Base-by-base conservation (phyloP, 148 eudicot genomes). In the Rhododendron henanense region DNA sequence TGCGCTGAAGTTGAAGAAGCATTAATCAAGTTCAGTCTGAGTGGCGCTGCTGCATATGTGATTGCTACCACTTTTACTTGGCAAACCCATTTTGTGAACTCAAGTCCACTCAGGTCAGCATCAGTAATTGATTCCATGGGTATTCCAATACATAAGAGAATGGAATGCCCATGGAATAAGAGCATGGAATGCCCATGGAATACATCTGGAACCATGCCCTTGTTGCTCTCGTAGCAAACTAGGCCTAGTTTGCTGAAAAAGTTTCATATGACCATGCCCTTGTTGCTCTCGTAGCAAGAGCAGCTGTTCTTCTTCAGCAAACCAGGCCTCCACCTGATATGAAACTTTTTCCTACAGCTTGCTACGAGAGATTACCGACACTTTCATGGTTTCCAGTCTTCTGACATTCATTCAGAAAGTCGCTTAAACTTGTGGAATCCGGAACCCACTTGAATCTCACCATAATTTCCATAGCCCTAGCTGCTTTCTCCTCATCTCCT, bases 381-480 rank as follows among this genome's bases (percentile, higher is more conserved):
- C 65, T 83, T 79, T 86, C 86, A 57, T 69, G 51, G 71, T 76
- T 69, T 73, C 39, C 87, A 35, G 79, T 87, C 47, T 73, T 50
- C 18, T 81, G 86, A 61, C 61, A 47, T 51, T 76, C 82, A 50
- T 75, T 84, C n/a, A 59, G 87, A 55, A 91, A 85, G 59, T 91
- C 92, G 48, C 78, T 86, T 85, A 90, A 88, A 76, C 75, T 86
- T 79, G 86, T 50, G 57, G 91, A 81, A 71, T 82, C 79, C 0
- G 96, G 91, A 81, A 95, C 84, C 98, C 96, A 93, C 63, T 88
- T 88, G 84, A 87, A 92, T 86, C 86, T 88, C 55, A 48, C 85
- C 94, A 94, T 89, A 55, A 78, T 86, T 44, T 89, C 88, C 71
- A 92, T 87, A 87, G 93, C 83, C 78, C 80, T 86, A 84, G 85